phyloP scores from a whole-genome alignment of 192 early-diverging fungal genomes.

The Coemansia sp. region DNA sequence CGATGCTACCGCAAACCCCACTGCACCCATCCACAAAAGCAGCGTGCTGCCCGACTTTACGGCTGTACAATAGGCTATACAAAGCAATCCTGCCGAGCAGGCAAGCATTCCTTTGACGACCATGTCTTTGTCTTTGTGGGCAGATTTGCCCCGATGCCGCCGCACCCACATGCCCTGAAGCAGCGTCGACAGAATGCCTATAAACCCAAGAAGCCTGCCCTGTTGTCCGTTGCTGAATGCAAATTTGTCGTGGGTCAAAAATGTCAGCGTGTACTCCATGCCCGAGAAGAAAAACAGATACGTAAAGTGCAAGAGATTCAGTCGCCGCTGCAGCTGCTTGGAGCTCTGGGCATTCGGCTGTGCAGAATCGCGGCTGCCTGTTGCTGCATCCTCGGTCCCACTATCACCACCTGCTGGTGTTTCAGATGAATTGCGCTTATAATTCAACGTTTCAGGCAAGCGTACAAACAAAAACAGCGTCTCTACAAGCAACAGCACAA shows the following conservation, averaged over 20 bases:
- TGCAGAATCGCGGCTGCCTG: not conserved
- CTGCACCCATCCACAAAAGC: conserved; percentile 68
- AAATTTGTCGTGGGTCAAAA: conserved; percentile 91
- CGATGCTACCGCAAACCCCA: conserved; percentile 85
- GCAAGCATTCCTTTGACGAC: conserved; percentile 47
- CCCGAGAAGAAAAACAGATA: conserved; percentile 93
- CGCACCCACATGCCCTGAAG: conserved; percentile 94
- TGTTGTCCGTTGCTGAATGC: conserved; percentile 83
- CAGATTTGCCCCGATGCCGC: conserved; percentile 61
- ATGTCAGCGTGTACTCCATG: conserved; percentile 98
- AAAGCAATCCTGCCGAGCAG: conserved; percentile 8
- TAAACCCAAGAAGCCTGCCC: conserved; percentile 80
- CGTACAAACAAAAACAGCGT: conserved; percentile 68
- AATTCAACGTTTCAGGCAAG: conserved; percentile 75
- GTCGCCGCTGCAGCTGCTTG: conserved; percentile 16
- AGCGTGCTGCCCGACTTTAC: conserved; percentile 32
- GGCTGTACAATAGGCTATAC: conserved; percentile 6
- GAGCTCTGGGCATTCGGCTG: not conserved
- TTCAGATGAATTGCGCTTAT: conserved; percentile 2
- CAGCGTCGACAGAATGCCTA: conserved; percentile 82
- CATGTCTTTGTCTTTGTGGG: conserved; percentile 32
- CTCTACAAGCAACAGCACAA: conserved; percentile 79
- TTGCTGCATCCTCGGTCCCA: conserved; percentile 4
- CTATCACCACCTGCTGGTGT: not conserved
- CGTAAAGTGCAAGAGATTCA: conserved; percentile 77